Conservation (phyloP, 805 yeast genomes). For the Clavispora asparagi region DNA sequence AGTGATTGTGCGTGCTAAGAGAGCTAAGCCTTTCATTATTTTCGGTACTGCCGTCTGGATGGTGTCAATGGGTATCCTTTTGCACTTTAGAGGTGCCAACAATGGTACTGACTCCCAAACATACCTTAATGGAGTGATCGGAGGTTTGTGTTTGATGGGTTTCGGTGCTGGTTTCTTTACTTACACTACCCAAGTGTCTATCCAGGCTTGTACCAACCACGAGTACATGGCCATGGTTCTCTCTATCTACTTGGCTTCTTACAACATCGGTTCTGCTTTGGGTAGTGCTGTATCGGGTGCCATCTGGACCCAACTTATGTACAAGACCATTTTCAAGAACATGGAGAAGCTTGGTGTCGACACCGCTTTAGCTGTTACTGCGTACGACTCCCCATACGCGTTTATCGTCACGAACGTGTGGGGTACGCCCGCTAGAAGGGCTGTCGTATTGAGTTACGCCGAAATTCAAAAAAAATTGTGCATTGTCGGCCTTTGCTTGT, state of each 20-base stretch:
- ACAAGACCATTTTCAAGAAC: conserved; percentile 34
- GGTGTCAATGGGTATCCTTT: conserved; percentile 55
- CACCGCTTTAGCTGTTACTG: conserved; percentile 20
- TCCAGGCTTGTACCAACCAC: conserved; percentile 55
- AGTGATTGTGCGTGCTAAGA: conserved; percentile 40
- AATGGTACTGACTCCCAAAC: conserved; percentile 28
- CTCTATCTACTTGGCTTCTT: conserved; percentile 52
- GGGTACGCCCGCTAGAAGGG: conserved; percentile 60
- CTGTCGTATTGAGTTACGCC: conserved; percentile 53
- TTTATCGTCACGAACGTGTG: conserved; percentile 46
- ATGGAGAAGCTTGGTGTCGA: conserved; percentile 22
- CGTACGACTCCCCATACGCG: conserved; percentile 48
- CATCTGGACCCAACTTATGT: conserved; percentile 61
- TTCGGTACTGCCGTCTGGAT: conserved; percentile 58
- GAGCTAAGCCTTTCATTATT: conserved; percentile 54
- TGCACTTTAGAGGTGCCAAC: conserved; percentile 48
- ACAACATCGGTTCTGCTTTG: conserved; percentile 59
- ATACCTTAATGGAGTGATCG: conserved; percentile 52
- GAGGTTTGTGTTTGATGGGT: conserved; percentile 59
- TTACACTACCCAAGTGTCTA: conserved; percentile 56
- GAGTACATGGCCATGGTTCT: conserved; percentile 60
- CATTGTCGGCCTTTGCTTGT: conserved; percentile 49
- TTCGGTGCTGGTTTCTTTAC: conserved; percentile 73
- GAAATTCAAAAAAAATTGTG: conserved; percentile 56
- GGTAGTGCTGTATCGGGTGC: conserved; percentile 67